Percentiles rank a stretch among this genome's conserved stretches.
Evolutionary conservation across 2,329 filamentous ascomycete genomes (phyloP).

Genomic region (Aspergillus spinulosporus): DNA sequence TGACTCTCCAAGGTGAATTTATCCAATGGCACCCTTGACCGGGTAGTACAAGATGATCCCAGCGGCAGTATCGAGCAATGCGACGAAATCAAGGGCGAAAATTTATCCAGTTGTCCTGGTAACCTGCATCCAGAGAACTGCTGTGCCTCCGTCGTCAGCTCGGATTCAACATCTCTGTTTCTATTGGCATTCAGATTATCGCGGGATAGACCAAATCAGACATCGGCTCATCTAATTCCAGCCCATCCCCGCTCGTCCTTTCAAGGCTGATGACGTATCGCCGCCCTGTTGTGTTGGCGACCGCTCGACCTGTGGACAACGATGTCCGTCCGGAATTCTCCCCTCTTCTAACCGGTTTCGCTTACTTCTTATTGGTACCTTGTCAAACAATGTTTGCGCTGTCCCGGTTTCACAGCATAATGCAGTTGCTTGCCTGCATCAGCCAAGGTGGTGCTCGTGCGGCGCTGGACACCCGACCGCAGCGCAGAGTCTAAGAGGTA

Average conservation of each 20-base stretch:
- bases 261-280: slow-evolving; percentile 6
- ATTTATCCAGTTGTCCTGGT: background rate
- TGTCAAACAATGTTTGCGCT: slow-evolving; percentile 4
- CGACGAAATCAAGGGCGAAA: background rate
- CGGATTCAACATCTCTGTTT: background rate
- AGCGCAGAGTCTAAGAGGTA: background rate
- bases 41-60: background rate
- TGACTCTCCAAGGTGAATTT: background rate
- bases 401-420: slow-evolving; percentile 5
- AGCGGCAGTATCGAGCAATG: slow-evolving; percentile 1
- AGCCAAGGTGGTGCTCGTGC: slow-evolving; percentile 7
- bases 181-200: background rate
- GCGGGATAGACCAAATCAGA: background rate
- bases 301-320: background rate
- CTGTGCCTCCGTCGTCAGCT: background rate
- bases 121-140: background rate
- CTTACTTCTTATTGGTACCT: slow-evolving; percentile 2
- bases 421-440: slow-evolving; percentile 13
- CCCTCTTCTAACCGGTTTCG: slow-evolving; percentile 3
- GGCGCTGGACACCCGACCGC: slow-evolving; percentile 1
- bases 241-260: background rate
- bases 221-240: background rate
- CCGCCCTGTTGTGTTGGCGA: slow-evolving; percentile 1
- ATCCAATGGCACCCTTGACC: background rate
- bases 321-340: background rate